Evolutionary conservation across 2,329 filamentous ascomycete genomes (phyloP).

Genomic region (Alternaria burnsii): DNA sequence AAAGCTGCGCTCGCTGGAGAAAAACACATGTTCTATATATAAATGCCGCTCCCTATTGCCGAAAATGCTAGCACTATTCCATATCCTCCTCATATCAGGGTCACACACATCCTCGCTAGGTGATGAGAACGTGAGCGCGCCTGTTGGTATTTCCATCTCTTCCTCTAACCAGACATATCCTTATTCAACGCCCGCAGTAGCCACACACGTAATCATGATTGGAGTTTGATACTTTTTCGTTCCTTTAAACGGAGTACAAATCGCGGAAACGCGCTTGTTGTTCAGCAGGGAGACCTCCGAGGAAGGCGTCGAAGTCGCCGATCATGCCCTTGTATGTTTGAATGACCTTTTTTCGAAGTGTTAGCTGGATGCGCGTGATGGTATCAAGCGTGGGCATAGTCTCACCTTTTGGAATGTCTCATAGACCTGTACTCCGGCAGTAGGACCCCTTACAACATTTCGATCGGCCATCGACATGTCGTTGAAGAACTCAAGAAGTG

Average conservation of each 20-base stretch:
- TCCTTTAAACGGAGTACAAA: slow-evolving; percentile 50
- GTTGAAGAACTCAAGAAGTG: slow-evolving; percentile 80
- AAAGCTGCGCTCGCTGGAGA: neutral
- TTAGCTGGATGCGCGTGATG: slow-evolving; percentile 16
- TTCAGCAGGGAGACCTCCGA: slow-evolving; percentile 56
- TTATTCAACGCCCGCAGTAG: slow-evolving; percentile 40
- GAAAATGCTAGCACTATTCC: slow-evolving; percentile 2
- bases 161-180: slow-evolving; percentile 27
- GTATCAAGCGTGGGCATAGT: neutral
- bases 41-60: neutral
- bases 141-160: slow-evolving; percentile 37
- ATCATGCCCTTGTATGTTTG: slow-evolving; percentile 64
- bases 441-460: slow-evolving; percentile 64
- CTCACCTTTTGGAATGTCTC: slow-evolving; percentile 73
- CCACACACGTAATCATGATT: slow-evolving; percentile 23
- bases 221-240: neutral
- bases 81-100: neutral
- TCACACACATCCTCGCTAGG: neutral
- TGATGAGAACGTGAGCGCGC: neutral
- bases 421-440: slow-evolving; percentile 68
- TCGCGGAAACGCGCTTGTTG: slow-evolving; percentile 56
- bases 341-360: slow-evolving; percentile 53
- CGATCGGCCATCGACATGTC: slow-evolving; percentile 77
- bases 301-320: slow-evolving; percentile 61
- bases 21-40: slow-evolving; percentile 3